These are phyloP conservation scores for Primulina eburnea DNA, from an alignment of 257 asterid species.

Conservation along the genomic window DNA sequence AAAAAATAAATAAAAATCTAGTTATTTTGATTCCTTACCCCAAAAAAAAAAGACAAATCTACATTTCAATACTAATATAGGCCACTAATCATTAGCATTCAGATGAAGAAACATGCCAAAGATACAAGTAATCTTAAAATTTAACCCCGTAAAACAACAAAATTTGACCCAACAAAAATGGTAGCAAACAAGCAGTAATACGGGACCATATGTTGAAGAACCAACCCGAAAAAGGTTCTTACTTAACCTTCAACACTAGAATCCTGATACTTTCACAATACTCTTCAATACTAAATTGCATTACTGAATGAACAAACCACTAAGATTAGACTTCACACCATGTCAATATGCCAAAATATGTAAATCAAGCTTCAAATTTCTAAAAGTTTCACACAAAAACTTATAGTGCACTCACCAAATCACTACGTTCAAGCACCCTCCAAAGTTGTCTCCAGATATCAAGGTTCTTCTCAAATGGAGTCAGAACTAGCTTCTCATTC, in stretches of 20 bases:
- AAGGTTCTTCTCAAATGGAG: constrained; percentile 97
- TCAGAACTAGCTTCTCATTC: constrained; percentile 84
- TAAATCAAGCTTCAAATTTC: background rate
- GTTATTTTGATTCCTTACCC: too few species aligned
- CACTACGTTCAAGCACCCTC: constrained; percentile 99
- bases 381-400: constrained; percentile 6
- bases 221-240: constrained; percentile 3
- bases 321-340: background rate
- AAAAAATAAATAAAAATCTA: too few species aligned
- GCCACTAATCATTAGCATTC: background rate
- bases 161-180: background rate
- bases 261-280: constrained; percentile 18
- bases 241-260: constrained; percentile 1
- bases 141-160: background rate
- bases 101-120: background rate
- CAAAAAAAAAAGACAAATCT: background rate
- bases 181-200: background rate
- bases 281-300: constrained; percentile 4
- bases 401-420: constrained; percentile 64
- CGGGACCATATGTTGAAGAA: constrained; percentile 4
- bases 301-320: background rate
- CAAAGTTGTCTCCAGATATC: constrained; percentile 99
- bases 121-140: background rate
- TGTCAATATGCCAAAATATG: constrained; percentile 5
- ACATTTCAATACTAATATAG: background rate